Evolutionary conservation across 2,329 filamentous ascomycete species (phyloP), one percentile per base, ranked within the genome.

Genomic region (Clonostachys rosea): DNA sequence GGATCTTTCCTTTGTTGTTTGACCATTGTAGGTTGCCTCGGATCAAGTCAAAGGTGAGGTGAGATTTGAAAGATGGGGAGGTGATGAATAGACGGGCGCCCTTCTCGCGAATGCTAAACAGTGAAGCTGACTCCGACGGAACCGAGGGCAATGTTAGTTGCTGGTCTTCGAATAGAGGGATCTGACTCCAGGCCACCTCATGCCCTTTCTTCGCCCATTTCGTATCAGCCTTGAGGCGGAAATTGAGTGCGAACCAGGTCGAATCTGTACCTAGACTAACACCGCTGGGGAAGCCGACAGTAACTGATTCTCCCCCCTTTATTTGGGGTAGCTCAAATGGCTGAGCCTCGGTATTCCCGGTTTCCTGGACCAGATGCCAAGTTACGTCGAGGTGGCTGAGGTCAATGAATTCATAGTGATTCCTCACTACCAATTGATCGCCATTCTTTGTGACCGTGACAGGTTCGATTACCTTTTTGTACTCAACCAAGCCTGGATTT

Each of bases 401-500:
- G 0, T 62, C 64, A 12, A 64, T 51, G 57, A 76, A 81, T 52
- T 78, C 68, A 57, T 79, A 74, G n/a, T 66, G 61, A 48, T 79
- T 80, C 44, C 68, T 61, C 5, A 80, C 50, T 11, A 61, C 52
- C 2, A 80, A 52, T 18, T 62, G 59, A 3, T 63, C 59, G 5
- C 59, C 63, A 11, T 66, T 56, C 2, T 72, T 54, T 2, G 58
- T 59, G 16, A 76, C 62, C 3, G 65, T 59, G 3, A 84, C 70
- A 0, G 80, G 81, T 50, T 80, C 71, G 40, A 80, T 76, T 3
- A 73, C 74, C 58, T 79, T 83, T 55, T 81, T 80, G 40, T 74
- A 69, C 56, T 85, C 80, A 3, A 67, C 54, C 44, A 85, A 54
- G 0, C 80, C 81, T 2, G 78, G 79, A 0, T 73, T 79, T 0